Base-by-base conservation (phyloP, 1,284 basidiomycete species). In the Tilletiaria anomala region DNA sequence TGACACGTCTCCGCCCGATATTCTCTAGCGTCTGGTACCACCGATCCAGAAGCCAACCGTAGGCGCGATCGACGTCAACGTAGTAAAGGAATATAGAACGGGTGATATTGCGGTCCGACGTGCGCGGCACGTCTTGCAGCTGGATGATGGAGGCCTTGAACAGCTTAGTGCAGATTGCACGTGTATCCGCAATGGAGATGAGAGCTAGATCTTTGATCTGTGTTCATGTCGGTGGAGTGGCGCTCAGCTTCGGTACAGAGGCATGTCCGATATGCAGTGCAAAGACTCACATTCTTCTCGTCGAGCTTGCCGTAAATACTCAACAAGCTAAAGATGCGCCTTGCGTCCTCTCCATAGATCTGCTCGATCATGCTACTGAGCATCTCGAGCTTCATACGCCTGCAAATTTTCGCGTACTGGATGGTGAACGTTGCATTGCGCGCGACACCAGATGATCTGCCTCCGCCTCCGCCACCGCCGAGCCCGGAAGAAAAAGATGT, bases 191-290 rank as follows among this genome's bases (percentile, higher is more conserved):
- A 26, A 82, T 75, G 1, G 84, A 77, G 71, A 96, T 80, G 78
- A 97, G 85, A 4, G 86, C 84, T 35, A 83, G 73, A 69, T 93
- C 91, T 17, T 86, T 82, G 32, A 97, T 82, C 85, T 91, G 53
- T n/a, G 35, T 14, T 26, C n/a, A n/a, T n/a, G n/a, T n/a, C 12
- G n/a, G 33, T 34, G 38, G 34, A 32, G 37, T n/a, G 20, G 17
- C 38, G 21, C 18, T 12, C 16, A 44, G 18, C 8, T 35, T 6
- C 17, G 20, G 32, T 3, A 23, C 2, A 5, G 4, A 16, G 18
- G 0, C 16, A 33, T 18, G 14, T 24, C 11, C 33, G 20, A 40
- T 21, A 14, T 14, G n/a, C n/a, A n/a, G n/a, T n/a, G n/a, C n/a
- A n/a, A 10, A 0, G 4, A 70, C 75, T 45, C 45, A 84, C 85